A percentile compares a stretch with the other conserved stretches of the same genome.
phyloP scores from a whole-genome alignment of 768 basidiomycete species.

The Lactarius trivialis region DNA sequence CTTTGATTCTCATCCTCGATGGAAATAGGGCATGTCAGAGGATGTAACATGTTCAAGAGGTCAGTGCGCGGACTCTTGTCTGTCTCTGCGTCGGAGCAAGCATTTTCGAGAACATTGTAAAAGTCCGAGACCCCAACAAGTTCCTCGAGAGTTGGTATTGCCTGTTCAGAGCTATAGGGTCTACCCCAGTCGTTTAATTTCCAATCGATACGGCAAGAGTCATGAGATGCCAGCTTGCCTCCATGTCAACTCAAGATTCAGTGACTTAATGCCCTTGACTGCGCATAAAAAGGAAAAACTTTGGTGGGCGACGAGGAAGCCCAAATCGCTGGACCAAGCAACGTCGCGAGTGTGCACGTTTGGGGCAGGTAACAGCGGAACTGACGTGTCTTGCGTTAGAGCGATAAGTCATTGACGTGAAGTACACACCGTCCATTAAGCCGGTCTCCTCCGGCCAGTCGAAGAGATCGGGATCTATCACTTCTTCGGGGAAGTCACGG shows the following conservation, averaged over 20 bases:
- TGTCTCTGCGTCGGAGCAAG: neutral
- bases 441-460: slow-evolving; percentile 1
- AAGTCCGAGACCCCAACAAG: slow-evolving; percentile 12
- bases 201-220: neutral
- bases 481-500: neutral
- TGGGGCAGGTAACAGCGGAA: slow-evolving; percentile 17
- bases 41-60: neutral
- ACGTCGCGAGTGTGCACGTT: neutral
- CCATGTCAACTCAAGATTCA: slow-evolving; percentile 20
- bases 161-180: slow-evolving; percentile 12
- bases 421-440: slow-evolving; percentile 19
- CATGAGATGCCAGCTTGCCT: slow-evolving; percentile 2
- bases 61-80: neutral
- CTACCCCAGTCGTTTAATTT: slow-evolving; percentile 3
- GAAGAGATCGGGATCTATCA: slow-evolving; percentile 4
- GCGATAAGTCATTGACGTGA: neutral
- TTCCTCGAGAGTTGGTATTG: slow-evolving; percentile 11
- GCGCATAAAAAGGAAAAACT: neutral
- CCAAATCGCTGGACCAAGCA: slow-evolving; percentile 1
- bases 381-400: slow-evolving; percentile 1
- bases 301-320: neutral
- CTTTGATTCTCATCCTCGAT: slow-evolving; percentile 5
- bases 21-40: neutral
- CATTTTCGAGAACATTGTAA: neutral
- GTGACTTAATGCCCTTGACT: slow-evolving; percentile 14